A percentile compares a stretch with the other conserved stretches of the same genome.
phyloP scores from a whole-genome alignment of 1,139 yeast species.

The Lodderomyces oxycetoniae region DNA sequence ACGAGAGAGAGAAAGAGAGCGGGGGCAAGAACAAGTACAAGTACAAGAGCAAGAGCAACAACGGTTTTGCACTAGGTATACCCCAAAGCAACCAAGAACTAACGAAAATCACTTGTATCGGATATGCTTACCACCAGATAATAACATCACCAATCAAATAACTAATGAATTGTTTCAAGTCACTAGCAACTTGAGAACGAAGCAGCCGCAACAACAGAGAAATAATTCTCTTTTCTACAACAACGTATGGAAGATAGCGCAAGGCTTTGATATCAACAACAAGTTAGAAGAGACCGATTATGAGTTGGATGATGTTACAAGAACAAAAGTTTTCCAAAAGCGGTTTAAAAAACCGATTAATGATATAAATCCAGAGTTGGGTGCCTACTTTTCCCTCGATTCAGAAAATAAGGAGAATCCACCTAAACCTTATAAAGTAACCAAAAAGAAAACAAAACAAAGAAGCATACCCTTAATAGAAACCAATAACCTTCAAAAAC shows the following conservation, averaged over 20 bases:
- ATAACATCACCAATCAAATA: constrained; percentile 14
- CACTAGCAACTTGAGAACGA: constrained; percentile 24
- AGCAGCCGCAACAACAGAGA: constrained; percentile 6
- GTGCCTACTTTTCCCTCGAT: constrained; percentile 19
- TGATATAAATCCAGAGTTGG: constrained; percentile 18
- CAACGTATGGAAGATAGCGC: constrained; percentile 26
- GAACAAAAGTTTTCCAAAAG: constrained; percentile 42
- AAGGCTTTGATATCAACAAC: constrained; percentile 10
- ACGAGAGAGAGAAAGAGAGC: too few species aligned
- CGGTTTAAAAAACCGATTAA: constrained; percentile 22
- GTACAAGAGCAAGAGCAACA: not conserved
- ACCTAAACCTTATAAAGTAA: constrained; percentile 2
- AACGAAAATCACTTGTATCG: constrained; percentile 2
- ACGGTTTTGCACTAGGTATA: too few species aligned
- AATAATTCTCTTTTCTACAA: not conserved
- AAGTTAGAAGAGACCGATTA: constrained; percentile 25
- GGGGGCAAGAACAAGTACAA: too few species aligned
- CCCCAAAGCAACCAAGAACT: too few species aligned
- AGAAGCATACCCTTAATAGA: constrained; percentile 20
- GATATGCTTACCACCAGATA: constrained; percentile 14
- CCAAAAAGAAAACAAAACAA: constrained; percentile 18
- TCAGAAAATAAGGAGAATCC: constrained; percentile 34
- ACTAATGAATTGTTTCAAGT: constrained; percentile 39
- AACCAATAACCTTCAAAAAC: constrained; percentile 8
- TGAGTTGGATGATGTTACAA: constrained; percentile 44